Evolutionary conservation across 768 basidiomycete species (phyloP), one percentile per base, ranked within the genome.

Genomic region (Pisolithus albus): DNA sequence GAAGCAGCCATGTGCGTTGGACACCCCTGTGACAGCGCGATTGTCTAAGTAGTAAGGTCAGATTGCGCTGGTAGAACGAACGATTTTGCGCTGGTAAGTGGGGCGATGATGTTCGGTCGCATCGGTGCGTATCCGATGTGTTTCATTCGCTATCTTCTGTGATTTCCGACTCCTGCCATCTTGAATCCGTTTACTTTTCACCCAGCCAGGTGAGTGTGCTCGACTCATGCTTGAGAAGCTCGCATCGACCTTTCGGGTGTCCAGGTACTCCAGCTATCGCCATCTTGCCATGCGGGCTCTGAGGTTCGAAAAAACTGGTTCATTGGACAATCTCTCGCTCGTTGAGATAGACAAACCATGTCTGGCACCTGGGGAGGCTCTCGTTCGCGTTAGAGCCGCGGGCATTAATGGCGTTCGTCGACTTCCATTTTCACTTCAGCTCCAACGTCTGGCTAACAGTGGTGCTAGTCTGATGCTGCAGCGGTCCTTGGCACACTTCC

Each of bases 321-420:
- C 69, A 4, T 56, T 67, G 26, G 59, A 69, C 41, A 52, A 59
- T 1, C 59, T 69, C 8, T 39, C 49, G 5, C 46, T 70, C 40
- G 46, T 28, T n/a, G 56, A 56, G 5, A n/a, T 69, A 24, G 47
- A 53, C 1, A 70, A 59, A 50, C 67, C 67, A 13, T 16, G 18
- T 42, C 48, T 70, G 38, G 28, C 47, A n/a, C 55, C 67, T 2
- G 69, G 67, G 4, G 69, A 69, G 36, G 69, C 69, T 11, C 59
- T 69, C 7, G 55, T 69, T 47, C 60, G 57, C 9, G 62, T 70
- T 4, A 68, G 50, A 47, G 67, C 67, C 28, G 67, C 67, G 15
- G 69, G 67, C 7, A 56, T 69, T 49, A 69, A 70, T 15, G 59
- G 63, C 30, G 67, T 70, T 37, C 55, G 69, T n/a, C 4, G 32